Base-by-base conservation (phyloP, 1,139 yeast species). In the Suhomyces wounanorum region DNA sequence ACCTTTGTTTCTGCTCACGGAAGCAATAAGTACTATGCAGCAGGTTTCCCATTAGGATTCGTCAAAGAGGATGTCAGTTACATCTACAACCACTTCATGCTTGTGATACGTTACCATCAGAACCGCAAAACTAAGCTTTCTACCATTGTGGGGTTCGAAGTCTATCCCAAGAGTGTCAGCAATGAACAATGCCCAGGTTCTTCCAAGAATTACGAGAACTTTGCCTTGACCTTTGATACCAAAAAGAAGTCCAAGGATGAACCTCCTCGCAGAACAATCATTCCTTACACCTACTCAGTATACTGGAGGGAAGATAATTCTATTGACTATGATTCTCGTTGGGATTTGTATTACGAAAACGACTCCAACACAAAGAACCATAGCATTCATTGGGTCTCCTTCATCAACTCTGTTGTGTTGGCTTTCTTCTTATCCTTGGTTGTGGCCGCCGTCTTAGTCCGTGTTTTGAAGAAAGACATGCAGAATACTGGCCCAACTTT, bases 111-210 rank as follows among this genome's bases (percentile, higher is more conserved):
- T 60, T 88, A 84, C 67, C 87, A 90, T 57, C 74, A 76, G 28
- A 86, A 85, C 31, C 56, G 58, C 62, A 70, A 57, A 9, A 61
- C 67, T 17, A 78, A 78, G 3, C 66, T 72, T 47, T 73, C 79
- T 57, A 79, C 88, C 1, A 88, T 91, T 59, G 96, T 90, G 21
- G 97, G 96, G 0, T 89, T 90, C 60, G 97, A 91, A 69, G 90
- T 89, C 8, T 90, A 90, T 62, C 97, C 97, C 10, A 86, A 84
- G 65, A 86, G 95, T 51, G 92, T 89, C 13, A 73, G 79, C 45
- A 85, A 83, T 61, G 81, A 71, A 56, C 75, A 76, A 40, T 87
- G 94, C 63, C 92, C 92, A 1, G 91, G 91, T 7, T 81, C 86
- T 2, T 75, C 85, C 3, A 83, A 79, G 56, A 68, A 79, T 59